Base-by-base conservation (phyloP, 2,329 filamentous ascomycete genomes). In the Talaromyces sp. region DNA sequence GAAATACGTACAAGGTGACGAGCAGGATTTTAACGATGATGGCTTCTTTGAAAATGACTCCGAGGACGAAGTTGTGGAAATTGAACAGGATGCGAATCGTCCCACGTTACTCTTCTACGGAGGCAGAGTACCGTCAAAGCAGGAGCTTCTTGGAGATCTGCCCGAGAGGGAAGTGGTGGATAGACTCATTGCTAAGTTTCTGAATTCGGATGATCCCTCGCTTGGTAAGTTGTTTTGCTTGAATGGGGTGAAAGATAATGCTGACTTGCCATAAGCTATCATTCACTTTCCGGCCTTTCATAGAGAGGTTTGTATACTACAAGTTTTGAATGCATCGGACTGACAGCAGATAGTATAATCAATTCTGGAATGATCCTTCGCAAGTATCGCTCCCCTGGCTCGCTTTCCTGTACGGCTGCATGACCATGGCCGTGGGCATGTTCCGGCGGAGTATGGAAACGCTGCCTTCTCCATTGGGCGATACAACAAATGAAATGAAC, bases 211-310 rank as follows among this genome's bases (percentile, higher is more conserved):
- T 31, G 75, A 77, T 60, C 75, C 75, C n/a, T 64, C 68, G 33
- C 60, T 75, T 47, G 61, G 75, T 76, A 67, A 50, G 71, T 66
- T 3, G n/a, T n/a, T 19, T 8, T 13, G 22, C 7, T 19, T n/a
- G 39, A n/a, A 31, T 11, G n/a, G 3, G 33, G 3, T 31, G 24
- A 52, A 33, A 19, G 9, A 13, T 7, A 22, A n/a, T 13, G 14
- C 56, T 59, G 37, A 59, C 56, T 27, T 31, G 19, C 3, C 27
- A 45, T 35, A 77, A 77, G 75, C 70, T 27, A 35, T 69, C 11
- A 65, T 75, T 14, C 75, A 77, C 67, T 67, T 74, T 16, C 71
- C 73, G 10, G 73, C 73, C 0, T 76, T 75, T 59, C 71, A 71
- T 57, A 73, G 70, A 64, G 72, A 77, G 69, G 72, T 72, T 67